Percentiles rank a stretch among this genome's conserved stretches.
Evolutionary conservation across 176 grass and related monocot species (phyloP).

Genomic region (Chrysopogon serrulatus): DNA sequence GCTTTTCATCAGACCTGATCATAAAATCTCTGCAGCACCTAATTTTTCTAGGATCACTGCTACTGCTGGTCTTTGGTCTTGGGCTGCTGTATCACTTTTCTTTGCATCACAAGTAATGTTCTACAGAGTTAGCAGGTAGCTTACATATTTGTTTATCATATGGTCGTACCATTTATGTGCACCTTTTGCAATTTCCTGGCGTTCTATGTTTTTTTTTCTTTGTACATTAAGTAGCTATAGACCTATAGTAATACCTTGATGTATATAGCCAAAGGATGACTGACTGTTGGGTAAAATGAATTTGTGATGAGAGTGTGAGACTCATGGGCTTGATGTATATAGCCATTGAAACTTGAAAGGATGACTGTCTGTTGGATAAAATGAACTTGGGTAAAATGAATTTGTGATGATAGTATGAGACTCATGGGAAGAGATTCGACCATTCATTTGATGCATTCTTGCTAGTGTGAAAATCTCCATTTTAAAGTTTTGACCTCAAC

Average conservation of each 20-base stretch:
- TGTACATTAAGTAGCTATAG: not conserved
- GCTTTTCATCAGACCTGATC: slow-evolving; percentile 31
- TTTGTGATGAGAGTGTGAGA: not conserved
- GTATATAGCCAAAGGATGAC: not conserved
- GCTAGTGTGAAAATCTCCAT: not conserved
- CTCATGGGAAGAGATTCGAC: not conserved
- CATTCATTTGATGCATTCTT: not conserved
- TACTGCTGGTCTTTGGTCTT: slow-evolving; percentile 73
- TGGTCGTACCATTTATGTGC: not conserved
- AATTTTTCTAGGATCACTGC: slow-evolving; percentile 79
- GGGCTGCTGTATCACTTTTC: slow-evolving; percentile 74
- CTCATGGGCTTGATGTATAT: slow-evolving; percentile 7
- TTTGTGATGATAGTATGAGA: not conserved
- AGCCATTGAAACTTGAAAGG: not conserved
- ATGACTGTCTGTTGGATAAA: not conserved
- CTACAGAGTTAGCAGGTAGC: slow-evolving; percentile 91
- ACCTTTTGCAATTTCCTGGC: not conserved
- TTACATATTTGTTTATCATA: slow-evolving; percentile 12
- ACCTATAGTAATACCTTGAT: slow-evolving; percentile 1
- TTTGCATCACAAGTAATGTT: slow-evolving; percentile 75
- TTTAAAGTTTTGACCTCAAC: not conserved
- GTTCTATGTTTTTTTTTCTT: not conserved
- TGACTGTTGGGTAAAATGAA: not conserved
- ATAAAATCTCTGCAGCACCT: slow-evolving; percentile 46
- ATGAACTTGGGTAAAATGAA: not conserved